Base-by-base conservation (phyloP, 352 stramenopile genomes). In the Elongisporangium anandrum region DNA sequence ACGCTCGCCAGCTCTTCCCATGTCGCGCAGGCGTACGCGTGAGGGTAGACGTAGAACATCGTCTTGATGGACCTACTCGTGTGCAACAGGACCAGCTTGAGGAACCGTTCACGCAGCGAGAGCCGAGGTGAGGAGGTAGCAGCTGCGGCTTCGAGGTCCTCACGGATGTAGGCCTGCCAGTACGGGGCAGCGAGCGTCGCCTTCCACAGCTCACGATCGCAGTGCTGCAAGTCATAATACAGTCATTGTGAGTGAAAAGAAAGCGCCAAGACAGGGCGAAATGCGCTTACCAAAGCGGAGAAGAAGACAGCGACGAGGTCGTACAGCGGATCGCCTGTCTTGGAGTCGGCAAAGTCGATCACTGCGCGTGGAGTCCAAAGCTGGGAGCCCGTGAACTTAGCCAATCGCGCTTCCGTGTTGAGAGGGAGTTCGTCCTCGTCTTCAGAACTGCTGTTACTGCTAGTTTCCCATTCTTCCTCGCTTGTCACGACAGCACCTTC, bases 291-390 rank as follows among this genome's bases (percentile, higher is more conserved):
- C 76, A 95, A 55, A 29, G 79, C 75, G 19, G 82, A 75, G 60
- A 93, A 91, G 59, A 94, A 87, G 22, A 95, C 63, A 7, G 86
- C 81, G 12, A 95, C 75, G 21, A 96, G 70, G 54, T 96, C 88
- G 61, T 91, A 96, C 15, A 96, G 54, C 53, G 86, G 85, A 63
- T 96, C 88, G 22, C 86, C 88, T 0, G 76, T 89, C 77, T 94
- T 94, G 61, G 79, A 70, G 62, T 96, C 88, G 0, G 86, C 88
- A 62, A 95, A 95, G 58, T 96, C 88, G 60, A 96, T 93, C 57
- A 96, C 80, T 9, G 77, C 77, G 12, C 62, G 72, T 7, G 86
- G 83, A 54, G 65, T 57, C 86, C 86, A 95, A 57, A 81, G 60
- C 26, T 70, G 54, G 0, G 61, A 49, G 15, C 83, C 86, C 22